Evolutionary conservation across 169 alveolate species (phyloP), one percentile per base, ranked within the genome.

Genomic region (Blepharisma undulans): DNA sequence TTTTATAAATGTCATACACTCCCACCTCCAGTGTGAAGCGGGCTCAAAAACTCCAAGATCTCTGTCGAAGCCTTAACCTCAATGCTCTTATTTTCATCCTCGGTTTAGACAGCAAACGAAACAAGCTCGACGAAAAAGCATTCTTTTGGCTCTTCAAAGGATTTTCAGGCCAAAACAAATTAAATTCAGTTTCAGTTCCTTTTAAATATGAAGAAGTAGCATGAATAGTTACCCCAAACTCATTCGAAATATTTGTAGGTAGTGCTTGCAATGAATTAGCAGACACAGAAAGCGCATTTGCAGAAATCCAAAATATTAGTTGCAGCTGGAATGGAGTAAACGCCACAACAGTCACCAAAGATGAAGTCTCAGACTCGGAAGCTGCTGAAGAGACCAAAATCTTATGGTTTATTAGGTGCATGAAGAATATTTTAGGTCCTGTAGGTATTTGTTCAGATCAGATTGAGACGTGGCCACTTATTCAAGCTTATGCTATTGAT

Each of bases 401-500:
- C 61, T 74, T 82, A 32, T 82, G 89, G 78, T 82, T 82, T 74
- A 60, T 25, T 22, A 32, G 89, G n/a, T 32, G 71, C 18, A 82
- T 82, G 89, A 82, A 33, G 10, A 22, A 34, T 16, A 59, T 82
- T 74, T 22, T 22, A 32, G 89, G 89, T 22, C 89, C 89, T 82
- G 8, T 32, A 21, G 89, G 89, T 19, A 22, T 82, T 22, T 34
- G 72, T 16, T 34, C 78, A 22, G 22, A 27, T 34, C 22, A 21
- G 30, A 60, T 82, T 22, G 89, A 82, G 21, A 82, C 36, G 25
- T 82, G 89, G 89, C 89, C 89, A 10, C 76, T 82, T 6, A 60
- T 82, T 30, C 89, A 82, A 60, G 89, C 78, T 59, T 82, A 82
- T 30, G 89, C 89, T 19, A 82, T 82, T 48, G 89, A 82, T 30